Evolutionary conservation across 2,329 filamentous ascomycete genomes (phyloP).

Genomic region (Cytospora chrysosperma): DNA sequence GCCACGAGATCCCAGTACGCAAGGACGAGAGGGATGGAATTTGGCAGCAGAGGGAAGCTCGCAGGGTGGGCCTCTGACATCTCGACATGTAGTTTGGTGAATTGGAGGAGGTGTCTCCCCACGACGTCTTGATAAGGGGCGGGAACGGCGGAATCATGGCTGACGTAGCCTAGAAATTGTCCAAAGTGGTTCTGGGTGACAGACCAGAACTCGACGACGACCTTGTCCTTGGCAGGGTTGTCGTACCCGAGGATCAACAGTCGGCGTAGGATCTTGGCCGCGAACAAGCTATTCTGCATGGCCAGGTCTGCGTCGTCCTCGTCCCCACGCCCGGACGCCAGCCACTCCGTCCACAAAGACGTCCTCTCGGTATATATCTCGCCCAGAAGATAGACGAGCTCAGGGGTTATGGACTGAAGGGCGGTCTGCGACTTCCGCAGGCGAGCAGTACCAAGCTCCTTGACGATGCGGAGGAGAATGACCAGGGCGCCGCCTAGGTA

Average conservation of each 20-base stretch:
- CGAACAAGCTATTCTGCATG: constrained; percentile 74
- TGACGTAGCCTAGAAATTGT: constrained; percentile 67
- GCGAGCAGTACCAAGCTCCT: constrained; percentile 82
- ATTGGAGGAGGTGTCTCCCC: constrained; percentile 85
- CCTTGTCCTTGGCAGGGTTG: constrained; percentile 73
- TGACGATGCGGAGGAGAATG: constrained; percentile 81
- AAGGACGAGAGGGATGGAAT: constrained; percentile 72
- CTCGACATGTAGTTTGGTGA: constrained; percentile 86
- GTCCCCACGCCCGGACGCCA: constrained; percentile 57
- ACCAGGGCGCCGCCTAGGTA: constrained; percentile 72
- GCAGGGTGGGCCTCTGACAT: constrained; percentile 79
- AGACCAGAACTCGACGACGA: constrained; percentile 78
- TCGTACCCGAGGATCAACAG: constrained; percentile 82
- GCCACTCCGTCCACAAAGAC: constrained; percentile 62
- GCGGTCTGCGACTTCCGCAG: constrained; percentile 72
- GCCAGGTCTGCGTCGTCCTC: constrained; percentile 59
- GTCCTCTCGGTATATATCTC: constrained; percentile 77
- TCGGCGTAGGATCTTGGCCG: constrained; percentile 77
- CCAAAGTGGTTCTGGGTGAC: constrained; percentile 75
- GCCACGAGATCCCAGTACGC: constrained; percentile 84
- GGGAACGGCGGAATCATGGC: constrained; percentile 54
- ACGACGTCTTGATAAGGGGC: constrained; percentile 59
- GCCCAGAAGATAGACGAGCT: constrained; percentile 77
- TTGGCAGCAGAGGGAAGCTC: constrained; percentile 79
- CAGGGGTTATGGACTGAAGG: constrained; percentile 75